phyloP scores from a whole-genome alignment of 2,329 filamentous ascomycete species.

The Fusarium duplospermum region DNA sequence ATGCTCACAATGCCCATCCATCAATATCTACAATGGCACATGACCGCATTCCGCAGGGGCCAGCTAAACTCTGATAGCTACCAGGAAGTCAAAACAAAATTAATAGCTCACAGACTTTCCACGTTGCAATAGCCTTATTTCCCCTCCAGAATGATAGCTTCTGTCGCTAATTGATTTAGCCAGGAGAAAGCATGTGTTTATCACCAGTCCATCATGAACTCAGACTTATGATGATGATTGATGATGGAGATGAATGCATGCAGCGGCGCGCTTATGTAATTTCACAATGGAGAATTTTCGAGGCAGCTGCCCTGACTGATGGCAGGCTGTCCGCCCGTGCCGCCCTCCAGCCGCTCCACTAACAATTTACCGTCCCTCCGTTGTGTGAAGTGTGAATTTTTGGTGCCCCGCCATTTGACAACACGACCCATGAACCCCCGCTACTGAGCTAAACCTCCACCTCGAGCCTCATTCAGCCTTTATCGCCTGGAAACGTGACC shows the following conservation, averaged over 20 bases:
- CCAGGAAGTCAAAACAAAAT: not conserved
- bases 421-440: slow-evolving; percentile 36
- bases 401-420: slow-evolving; percentile 42
- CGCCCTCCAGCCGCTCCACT: slow-evolving; percentile 15
- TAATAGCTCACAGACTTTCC: not conserved
- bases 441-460: slow-evolving; percentile 42
- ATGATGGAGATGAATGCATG: not conserved
- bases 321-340: not conserved
- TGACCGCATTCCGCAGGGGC: not conserved
- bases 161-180: not conserved
- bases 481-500: slow-evolving; percentile 15
- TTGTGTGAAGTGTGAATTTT: slow-evolving; percentile 16
- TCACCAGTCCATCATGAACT: slow-evolving; percentile 4
- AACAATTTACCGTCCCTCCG: slow-evolving; percentile 24
- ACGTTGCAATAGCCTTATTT: not conserved
- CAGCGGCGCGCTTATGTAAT: slow-evolving; percentile 3
- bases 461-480: slow-evolving; percentile 41
- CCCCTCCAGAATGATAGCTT: not conserved
- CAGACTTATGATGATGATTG: not conserved
- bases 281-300: not conserved
- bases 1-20: not conserved
- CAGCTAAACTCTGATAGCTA: not conserved
- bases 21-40: not conserved
- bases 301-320: not conserved
- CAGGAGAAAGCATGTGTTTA: not conserved